Evolutionary conservation across 768 basidiomycete genomes (phyloP), one percentile per base, ranked within the genome.

Genomic region (Lactarius pseudohatsudake): DNA sequence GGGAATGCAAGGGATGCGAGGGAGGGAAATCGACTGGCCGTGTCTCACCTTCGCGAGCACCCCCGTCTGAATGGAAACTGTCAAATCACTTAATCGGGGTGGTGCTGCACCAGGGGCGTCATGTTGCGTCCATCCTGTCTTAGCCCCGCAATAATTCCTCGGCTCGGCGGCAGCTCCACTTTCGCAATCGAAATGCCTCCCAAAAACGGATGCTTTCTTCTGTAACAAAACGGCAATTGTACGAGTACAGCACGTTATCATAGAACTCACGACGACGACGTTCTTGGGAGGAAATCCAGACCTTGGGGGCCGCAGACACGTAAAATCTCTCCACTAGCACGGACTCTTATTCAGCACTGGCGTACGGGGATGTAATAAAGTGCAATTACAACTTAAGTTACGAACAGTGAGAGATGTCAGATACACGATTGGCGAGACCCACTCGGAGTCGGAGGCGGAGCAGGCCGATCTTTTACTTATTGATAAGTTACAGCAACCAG

Each of bases 141-240:
- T 53, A 53, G 26, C 50, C 50, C 50, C 50, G 50, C 50, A 53
- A 53, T 53, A 53, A 10, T 26, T 26, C 50, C 50, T 53, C 50
- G 50, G 50, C 50, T 53, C 50, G 26, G 50, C 26, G 50, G 50
- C 50, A 53, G 26, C 50, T 4, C 22, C 50, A 22, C 26, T 15
- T 28, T 26, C 50, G 26, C 26, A 9, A 26, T 53, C 7, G 22
- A 53, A 53, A 26, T 13, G 13, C 26, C 13, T 53, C 47, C 47
- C 22, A 26, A 50, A 50, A 26, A 13, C 22, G 11, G 47, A 50
- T 13, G 11, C 10, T 7, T 9, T 47, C 50, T 22, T 50, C 22
- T 10, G 10, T 34, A 34, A 22, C 47, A n/a, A 26, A 50, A 50
- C n/a, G 11, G 47, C n/a, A 18, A 41, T 16, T 16, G 16, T 41